Evolutionary conservation across 2,329 filamentous ascomycete genomes (phyloP), one percentile per base, ranked within the genome.

Genomic region (Aureobasidium leucospermi): DNA sequence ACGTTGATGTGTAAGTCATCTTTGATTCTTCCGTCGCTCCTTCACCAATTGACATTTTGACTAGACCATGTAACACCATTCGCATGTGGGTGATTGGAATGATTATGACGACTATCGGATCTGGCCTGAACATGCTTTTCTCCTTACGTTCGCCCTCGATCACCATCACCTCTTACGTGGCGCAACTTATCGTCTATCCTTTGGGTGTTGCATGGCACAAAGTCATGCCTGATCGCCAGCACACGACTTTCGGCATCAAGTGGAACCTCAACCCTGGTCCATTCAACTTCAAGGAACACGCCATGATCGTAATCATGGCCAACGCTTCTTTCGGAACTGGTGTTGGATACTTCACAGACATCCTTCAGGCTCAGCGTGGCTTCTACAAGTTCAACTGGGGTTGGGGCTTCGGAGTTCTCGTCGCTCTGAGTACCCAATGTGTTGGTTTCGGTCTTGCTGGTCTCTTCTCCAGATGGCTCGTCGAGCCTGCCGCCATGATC

Each of bases 391-490:
- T 88, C 67, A 77, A 86, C 61, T 5, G 53, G 53, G 53, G 53
- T 8, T 58, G 53, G 53, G 53, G 53, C 6, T 58, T 58, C n/a
- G 53, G 41, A 8, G 43, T 58, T 2, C 42, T 58, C 6, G 32
- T 58, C 15, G 53, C 41, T 31, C 19, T 58, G 39, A 58, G 41
- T 15, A 58, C 53, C 8, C 53, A 58, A 9, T 58, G 53, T 32
- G 42, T 95, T 42, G 90, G 90, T 13, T 95, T 94, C 71, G 85
- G 89, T 4, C 91, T 95, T 70, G 90, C 90, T 53, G 90, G 90
- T 2, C 78, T 95, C 49, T 88, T 89, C 1, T 80, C 90, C 60
- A 83, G 89, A 49, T 93, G 91, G 69, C 79, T 95, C 6, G 90
- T 95, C 38, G 84, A 88, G 28, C 90, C 90, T 0, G 88, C 87